These are phyloP conservation scores for Penicillium alfredii DNA, from an alignment of 495 filamentous ascomycete genomes.

Conservation along the genomic window DNA sequence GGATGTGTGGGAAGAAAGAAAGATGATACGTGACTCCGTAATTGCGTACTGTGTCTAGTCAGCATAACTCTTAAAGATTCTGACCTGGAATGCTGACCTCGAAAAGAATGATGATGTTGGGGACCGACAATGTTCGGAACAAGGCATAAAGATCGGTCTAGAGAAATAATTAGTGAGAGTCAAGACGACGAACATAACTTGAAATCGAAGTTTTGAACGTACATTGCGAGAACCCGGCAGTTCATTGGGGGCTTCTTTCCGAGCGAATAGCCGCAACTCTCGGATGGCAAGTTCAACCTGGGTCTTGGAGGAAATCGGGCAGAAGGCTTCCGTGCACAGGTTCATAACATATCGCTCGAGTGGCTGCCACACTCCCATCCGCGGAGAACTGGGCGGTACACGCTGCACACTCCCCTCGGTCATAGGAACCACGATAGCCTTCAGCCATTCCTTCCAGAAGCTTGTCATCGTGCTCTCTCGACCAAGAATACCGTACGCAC, in stretches of 20 bases:
- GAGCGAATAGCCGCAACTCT: constrained; percentile 84
- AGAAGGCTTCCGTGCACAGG: constrained; percentile 89
- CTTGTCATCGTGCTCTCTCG: constrained; percentile 75
- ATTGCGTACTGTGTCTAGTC: constrained; percentile 58
- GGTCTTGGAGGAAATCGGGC: constrained; percentile 85
- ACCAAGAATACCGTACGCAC: constrained; percentile 89
- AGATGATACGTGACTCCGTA: constrained; percentile 90
- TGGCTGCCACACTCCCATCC: constrained; percentile 93
- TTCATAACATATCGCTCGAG: constrained; percentile 97
- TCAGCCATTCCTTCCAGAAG: constrained; percentile 99
- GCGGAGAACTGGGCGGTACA: constrained; percentile 81
- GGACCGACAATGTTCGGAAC: constrained; percentile 80
- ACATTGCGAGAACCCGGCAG: constrained; percentile 81
- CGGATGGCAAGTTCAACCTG: constrained; percentile 90
- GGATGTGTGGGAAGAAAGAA: constrained; percentile 88
- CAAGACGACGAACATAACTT: background rate
- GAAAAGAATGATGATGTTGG: constrained; percentile 86
- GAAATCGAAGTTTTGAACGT: constrained; percentile 11
- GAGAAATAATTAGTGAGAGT: constrained; percentile 19
- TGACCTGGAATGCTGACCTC: constrained; percentile 43
- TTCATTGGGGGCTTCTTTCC: constrained; percentile 91
- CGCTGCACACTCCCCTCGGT: constrained; percentile 76
- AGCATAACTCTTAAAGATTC: constrained; percentile 4
- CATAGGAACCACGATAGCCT: constrained; percentile 90
- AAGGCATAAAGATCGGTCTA: constrained; percentile 86